Percentiles rank a stretch among this genome's conserved stretches.
phyloP scores from a whole-genome alignment of 148 eudicot species.

The Salicornia ramosissima region DNA sequence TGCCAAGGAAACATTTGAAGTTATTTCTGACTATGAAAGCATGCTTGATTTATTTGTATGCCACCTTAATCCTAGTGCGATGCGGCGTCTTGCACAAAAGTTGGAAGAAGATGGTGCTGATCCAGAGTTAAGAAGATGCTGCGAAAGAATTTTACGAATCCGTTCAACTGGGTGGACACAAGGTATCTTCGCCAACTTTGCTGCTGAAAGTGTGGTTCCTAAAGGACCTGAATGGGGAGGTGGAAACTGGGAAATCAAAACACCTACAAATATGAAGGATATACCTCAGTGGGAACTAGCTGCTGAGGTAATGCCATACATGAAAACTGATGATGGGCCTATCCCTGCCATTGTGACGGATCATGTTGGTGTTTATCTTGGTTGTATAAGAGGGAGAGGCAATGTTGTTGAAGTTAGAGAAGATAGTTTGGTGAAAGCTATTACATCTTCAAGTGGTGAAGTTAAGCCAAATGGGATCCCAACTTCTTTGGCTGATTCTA shows the following conservation, averaged over 20 bases:
- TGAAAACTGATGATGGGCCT: slow-evolving; percentile 91
- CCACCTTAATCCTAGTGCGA: slow-evolving; percentile 98
- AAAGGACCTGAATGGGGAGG: slow-evolving; percentile 99
- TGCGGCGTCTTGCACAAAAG: slow-evolving; percentile 95
- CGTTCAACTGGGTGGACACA: slow-evolving; percentile 99
- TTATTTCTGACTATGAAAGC: slow-evolving; percentile 84
- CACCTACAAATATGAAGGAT: slow-evolving; percentile 71
- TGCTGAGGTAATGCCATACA: slow-evolving; percentile 94
- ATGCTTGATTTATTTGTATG: slow-evolving; percentile 94
- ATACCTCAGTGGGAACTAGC: slow-evolving; percentile 96
- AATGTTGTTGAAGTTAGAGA: slow-evolving; percentile 89
- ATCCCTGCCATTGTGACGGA: slow-evolving; percentile 86
- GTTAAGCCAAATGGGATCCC: slow-evolving; percentile 41
- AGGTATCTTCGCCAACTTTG: slow-evolving; percentile 98
- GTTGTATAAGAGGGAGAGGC: slow-evolving; percentile 85
- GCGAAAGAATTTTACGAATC: slow-evolving; percentile 88
- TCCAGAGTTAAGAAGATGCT: slow-evolving; percentile 78
- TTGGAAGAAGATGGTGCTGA: slow-evolving; percentile 84
- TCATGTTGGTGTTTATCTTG: slow-evolving; percentile 94
- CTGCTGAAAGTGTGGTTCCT: slow-evolving; percentile 99
- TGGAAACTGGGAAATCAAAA: slow-evolving; percentile 96
- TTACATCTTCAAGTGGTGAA: slow-evolving; percentile 48
- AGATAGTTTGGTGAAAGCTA: slow-evolving; percentile 80
- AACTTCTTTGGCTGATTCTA: slow-evolving; percentile 34
- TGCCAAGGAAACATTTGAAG: slow-evolving; percentile 98